phyloP scores from a whole-genome alignment of 2,329 filamentous ascomycete species.

The Cladosporium sp. region DNA sequence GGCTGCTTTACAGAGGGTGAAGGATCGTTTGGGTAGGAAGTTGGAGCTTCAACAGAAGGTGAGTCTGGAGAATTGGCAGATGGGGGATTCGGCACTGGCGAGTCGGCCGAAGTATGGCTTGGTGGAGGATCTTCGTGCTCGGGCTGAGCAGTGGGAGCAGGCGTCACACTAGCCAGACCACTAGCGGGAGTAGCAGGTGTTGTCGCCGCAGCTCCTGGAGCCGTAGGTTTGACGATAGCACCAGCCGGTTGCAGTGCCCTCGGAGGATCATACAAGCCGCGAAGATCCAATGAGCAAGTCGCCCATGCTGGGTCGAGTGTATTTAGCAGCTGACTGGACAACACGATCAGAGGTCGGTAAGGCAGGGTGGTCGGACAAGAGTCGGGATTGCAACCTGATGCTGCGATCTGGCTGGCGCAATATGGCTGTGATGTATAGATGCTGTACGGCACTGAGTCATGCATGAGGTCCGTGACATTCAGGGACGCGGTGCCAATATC shows the following conservation, averaged over 20 bases:
- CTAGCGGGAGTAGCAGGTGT: not conserved
- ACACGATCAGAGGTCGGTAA: not conserved
- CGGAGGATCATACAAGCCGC: not conserved
- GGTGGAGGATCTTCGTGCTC: not conserved
- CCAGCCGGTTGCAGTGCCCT: not conserved
- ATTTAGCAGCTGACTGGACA: not conserved
- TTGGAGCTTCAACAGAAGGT: not conserved
- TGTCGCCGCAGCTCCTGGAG: not conserved
- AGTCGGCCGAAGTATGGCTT: not conserved
- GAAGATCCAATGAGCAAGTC: not conserved
- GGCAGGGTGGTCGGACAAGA: not conserved
- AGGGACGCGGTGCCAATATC: not conserved
- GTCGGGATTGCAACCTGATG: not conserved
- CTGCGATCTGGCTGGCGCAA: not conserved
- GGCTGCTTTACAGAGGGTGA: not conserved
- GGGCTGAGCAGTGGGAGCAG: not conserved
- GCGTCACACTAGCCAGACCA: not conserved
- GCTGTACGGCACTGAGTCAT: not conserved
- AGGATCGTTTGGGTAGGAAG: not conserved
- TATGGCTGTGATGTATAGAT: conserved; percentile 4
- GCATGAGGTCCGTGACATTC: conserved; percentile 1
- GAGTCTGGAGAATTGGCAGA: not conserved
- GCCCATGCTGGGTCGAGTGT: not conserved
- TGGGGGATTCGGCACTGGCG: too few species aligned
- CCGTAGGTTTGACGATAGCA: not conserved